These are phyloP conservation scores for Bauhinia variegata DNA, from an alignment of 306 rosid genomes.

Conservation along the genomic window DNA sequence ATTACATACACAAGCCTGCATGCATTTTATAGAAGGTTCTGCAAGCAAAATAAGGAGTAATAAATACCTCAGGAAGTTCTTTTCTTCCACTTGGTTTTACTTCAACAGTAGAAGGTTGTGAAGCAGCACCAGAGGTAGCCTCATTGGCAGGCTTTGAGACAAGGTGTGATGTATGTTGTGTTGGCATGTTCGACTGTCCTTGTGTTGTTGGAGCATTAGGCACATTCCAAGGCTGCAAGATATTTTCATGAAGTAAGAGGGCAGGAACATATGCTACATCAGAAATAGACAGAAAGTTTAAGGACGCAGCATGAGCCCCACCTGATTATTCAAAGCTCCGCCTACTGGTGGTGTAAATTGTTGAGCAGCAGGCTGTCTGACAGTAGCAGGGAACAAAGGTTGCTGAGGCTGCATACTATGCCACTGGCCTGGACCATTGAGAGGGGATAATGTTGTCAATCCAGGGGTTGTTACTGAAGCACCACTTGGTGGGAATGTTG, in stretches of 20 bases:
- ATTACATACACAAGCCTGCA: constrained; percentile 19
- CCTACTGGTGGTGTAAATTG: constrained; percentile 52
- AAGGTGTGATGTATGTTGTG: constrained; percentile 53
- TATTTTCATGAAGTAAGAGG: constrained; percentile 36
- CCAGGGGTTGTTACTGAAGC: constrained; percentile 56
- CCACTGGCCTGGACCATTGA: constrained; percentile 64
- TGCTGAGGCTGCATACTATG: too few relatives aligned
- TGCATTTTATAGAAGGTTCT: constrained; percentile 7
- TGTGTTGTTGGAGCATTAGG: constrained; percentile 49
- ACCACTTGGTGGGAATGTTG: constrained; percentile 57
- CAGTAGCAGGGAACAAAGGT: constrained; percentile 54
- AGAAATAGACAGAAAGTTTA: constrained; percentile 25
- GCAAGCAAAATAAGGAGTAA: constrained; percentile 25
- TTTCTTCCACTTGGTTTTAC: constrained; percentile 62
- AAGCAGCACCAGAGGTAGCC: constrained; percentile 36
- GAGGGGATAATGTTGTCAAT: constrained; percentile 38
- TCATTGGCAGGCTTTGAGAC: constrained; percentile 46
- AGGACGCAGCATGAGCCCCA: constrained; percentile 35
- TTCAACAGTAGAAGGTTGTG: constrained; percentile 58
- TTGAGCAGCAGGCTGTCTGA: constrained; percentile 52
- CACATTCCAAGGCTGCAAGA: constrained; percentile 67
- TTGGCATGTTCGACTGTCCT: constrained; percentile 52
- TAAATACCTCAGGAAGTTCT: constrained; percentile 76
- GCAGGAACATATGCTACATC: constrained; percentile 26
- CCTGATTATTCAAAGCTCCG: constrained; percentile 71